These are phyloP conservation scores for Rhamnella rubrinervis DNA, from an alignment of 331 rosid genomes.

Conservation along the genomic window DNA sequence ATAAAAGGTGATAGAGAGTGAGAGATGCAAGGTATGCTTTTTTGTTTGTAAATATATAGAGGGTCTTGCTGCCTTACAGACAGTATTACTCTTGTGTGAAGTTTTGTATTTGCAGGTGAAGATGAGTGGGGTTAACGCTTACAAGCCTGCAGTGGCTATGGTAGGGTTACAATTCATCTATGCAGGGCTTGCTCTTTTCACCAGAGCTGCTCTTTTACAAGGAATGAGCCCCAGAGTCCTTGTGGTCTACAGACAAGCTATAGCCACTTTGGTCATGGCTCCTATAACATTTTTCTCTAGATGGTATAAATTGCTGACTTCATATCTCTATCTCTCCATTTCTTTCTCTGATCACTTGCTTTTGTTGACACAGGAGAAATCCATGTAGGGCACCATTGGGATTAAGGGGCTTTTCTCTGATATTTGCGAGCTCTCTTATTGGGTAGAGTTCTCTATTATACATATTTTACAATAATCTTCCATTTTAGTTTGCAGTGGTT, in stretches of 20 bases:
- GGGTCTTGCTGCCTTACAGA: neutral
- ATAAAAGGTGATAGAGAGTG: too few relatives aligned
- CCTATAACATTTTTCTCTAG: conserved; percentile 41
- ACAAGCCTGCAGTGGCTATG: conserved; percentile 53
- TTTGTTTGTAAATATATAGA: too few relatives aligned
- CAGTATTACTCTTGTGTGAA: too few relatives aligned
- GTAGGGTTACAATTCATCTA: conserved; percentile 49
- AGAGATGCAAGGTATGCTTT: too few relatives aligned
- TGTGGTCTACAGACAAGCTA: conserved; percentile 51
- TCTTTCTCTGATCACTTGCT: neutral
- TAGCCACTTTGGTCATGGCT: conserved; percentile 48
- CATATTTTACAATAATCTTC: too few relatives aligned
- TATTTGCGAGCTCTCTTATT: conserved; percentile 56
- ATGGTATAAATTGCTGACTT: conserved; percentile 22
- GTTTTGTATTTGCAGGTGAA: neutral
- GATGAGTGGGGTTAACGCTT: conserved; percentile 36
- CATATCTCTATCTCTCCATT: neutral
- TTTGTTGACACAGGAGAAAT: conserved; percentile 42
- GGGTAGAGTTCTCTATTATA: conserved; percentile 39
- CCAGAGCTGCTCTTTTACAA: conserved; percentile 52
- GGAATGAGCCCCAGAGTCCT: conserved; percentile 68
- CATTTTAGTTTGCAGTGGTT: neutral
- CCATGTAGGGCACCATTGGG: conserved; percentile 33
- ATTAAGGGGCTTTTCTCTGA: conserved; percentile 39
- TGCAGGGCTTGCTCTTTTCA: conserved; percentile 36